phyloP scores from a whole-genome alignment of 2,329 filamentous ascomycete genomes.

The Aspergillus calidoustus region DNA sequence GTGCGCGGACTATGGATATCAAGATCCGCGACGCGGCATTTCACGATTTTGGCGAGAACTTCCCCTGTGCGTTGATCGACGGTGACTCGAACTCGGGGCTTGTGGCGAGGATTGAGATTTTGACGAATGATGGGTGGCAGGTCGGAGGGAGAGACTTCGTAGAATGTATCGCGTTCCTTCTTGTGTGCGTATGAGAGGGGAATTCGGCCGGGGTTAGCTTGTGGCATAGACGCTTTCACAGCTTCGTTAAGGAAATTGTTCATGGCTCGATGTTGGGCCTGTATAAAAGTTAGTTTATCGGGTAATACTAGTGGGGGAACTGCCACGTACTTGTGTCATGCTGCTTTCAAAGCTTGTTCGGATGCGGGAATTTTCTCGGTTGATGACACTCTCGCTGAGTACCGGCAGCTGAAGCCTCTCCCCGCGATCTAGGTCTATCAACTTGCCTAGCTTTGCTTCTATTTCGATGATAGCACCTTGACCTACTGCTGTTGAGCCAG shows the following conservation, averaged over 20 bases:
- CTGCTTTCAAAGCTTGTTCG: constrained; percentile 78
- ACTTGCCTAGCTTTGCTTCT: constrained; percentile 87
- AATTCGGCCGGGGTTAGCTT: constrained; percentile 40
- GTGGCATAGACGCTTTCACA: constrained; percentile 56
- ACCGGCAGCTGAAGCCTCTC: constrained; percentile 71
- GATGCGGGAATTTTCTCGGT: constrained; percentile 55
- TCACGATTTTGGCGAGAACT: constrained; percentile 83
- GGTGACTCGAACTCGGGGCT: constrained; percentile 73
- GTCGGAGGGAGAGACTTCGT: constrained; percentile 67
- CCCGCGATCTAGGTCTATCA: constrained; percentile 74
- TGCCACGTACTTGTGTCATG: constrained; percentile 77
- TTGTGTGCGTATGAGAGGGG: constrained; percentile 78
- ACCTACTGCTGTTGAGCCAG: constrained; percentile 61
- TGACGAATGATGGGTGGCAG: constrained; percentile 69
- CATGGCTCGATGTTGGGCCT: constrained; percentile 79
- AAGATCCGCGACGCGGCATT: constrained; percentile 85
- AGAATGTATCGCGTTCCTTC: constrained; percentile 82
- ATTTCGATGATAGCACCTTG: constrained; percentile 82
- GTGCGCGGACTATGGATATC: constrained; percentile 79
- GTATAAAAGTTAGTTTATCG: constrained; percentile 22
- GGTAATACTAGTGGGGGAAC: not conserved
- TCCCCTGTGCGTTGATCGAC: constrained; percentile 73
- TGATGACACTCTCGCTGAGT: constrained; percentile 71
- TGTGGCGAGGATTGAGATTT: constrained; percentile 63
- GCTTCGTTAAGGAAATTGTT: constrained; percentile 84